A percentile compares a stretch with the other conserved stretches of the same genome.
Conservation (phyloP, 2,329 filamentous ascomycete species). For the Huntiella decipiens region DNA sequence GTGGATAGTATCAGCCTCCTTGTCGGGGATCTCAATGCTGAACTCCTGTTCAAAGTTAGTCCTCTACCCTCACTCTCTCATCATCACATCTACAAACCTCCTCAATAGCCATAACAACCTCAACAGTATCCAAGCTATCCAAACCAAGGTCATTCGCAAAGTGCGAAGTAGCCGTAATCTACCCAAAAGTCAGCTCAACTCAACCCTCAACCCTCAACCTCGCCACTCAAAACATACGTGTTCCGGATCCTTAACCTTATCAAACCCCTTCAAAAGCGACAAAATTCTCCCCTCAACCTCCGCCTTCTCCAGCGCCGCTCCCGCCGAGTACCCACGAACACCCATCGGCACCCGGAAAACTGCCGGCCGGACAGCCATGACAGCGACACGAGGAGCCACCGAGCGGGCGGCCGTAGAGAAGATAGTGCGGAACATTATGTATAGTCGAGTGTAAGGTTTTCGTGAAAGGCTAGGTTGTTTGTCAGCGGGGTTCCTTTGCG, state of each 20-base stretch:
- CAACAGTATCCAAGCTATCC: conserved; percentile 93
- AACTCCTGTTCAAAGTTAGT: conserved; percentile 27
- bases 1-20: conserved; percentile 87
- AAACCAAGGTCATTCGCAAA: conserved; percentile 95
- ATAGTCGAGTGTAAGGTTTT: background rate
- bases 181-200: background rate
- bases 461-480: no score
- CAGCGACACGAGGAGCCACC: conserved; percentile 2
- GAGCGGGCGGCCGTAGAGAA: conserved; percentile 29
- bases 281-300: conserved; percentile 88
- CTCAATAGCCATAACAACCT: conserved; percentile 99
- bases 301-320: conserved; percentile 51
- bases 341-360: conserved; percentile 31
- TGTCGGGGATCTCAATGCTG: conserved; percentile 94
- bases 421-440: conserved; percentile 70
- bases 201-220: background rate
- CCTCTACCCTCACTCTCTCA: no score
- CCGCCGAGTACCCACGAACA: conserved; percentile 69
- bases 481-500: no score
- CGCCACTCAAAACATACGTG: conserved; percentile 30
- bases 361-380: conserved; percentile 40
- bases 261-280: conserved; percentile 83
- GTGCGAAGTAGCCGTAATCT: conserved; percentile 74
- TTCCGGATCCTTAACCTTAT: conserved; percentile 59
- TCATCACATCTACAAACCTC: conserved; percentile 39